Conservation (phyloP, 2,329 filamentous ascomycete species). For the Trichoderma guizhouense region DNA sequence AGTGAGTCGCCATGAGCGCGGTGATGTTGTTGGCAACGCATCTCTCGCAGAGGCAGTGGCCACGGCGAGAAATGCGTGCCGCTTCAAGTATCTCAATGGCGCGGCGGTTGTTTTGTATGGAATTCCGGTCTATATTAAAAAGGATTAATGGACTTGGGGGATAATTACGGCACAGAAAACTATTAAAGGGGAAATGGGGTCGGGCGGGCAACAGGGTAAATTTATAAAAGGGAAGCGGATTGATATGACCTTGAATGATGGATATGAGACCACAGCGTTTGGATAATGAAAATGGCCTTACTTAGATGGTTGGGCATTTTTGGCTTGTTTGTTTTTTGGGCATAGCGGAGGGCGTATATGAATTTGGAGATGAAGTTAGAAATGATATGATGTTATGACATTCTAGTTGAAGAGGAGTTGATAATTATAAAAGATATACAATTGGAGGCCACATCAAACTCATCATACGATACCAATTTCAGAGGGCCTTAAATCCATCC, state of each 20-base stretch:
- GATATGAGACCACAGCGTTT: neutral
- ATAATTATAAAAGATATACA: neutral
- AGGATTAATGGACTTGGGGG: constrained; percentile 10
- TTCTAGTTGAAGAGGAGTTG: no score
- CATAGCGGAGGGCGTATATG: neutral
- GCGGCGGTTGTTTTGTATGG: constrained; percentile 94
- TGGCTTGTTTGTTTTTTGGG: neutral
- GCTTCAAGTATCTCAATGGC: constrained; percentile 86
- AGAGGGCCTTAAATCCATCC: neutral
- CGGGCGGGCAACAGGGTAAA: neutral
- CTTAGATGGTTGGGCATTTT: neutral
- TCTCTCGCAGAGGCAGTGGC: constrained; percentile 80
- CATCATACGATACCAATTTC: neutral
- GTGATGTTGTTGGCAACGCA: constrained; percentile 23
- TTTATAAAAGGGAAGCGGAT: neutral
- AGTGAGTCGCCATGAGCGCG: neutral
- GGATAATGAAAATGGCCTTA: neutral
- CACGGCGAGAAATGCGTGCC: constrained; percentile 71
- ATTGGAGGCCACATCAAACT: neutral
- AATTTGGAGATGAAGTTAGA: neutral
- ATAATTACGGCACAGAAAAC: neutral
- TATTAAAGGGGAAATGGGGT: neutral
- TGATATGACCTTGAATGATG: neutral
- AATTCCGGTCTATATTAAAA: constrained; percentile 77
- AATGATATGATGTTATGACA: neutral